A percentile compares a stretch with the other conserved stretches of the same genome.
phyloP scores from a whole-genome alignment of 495 filamentous ascomycete species.

The Annulohypoxylon stygium region DNA sequence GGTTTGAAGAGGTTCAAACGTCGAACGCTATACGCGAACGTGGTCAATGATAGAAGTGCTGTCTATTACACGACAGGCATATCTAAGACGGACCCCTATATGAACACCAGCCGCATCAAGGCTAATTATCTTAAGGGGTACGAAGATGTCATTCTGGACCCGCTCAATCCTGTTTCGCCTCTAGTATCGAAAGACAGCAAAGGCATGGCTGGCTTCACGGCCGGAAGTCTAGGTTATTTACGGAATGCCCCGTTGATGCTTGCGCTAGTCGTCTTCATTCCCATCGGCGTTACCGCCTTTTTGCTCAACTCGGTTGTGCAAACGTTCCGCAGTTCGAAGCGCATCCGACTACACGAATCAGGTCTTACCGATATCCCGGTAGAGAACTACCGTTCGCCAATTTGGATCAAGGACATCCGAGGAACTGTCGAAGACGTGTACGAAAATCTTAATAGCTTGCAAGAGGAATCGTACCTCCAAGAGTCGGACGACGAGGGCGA shows the following conservation, averaged over 20 bases:
- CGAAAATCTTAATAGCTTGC: slow-evolving; percentile 74
- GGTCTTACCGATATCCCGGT: slow-evolving; percentile 73
- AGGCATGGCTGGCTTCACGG: slow-evolving; percentile 43
- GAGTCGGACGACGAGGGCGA: slow-evolving; percentile 52
- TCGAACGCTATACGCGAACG: slow-evolving; percentile 83
- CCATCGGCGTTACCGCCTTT: slow-evolving; percentile 76
- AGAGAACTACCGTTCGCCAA: slow-evolving; percentile 78
- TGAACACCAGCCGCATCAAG: slow-evolving; percentile 71
- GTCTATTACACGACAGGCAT: slow-evolving; percentile 86
- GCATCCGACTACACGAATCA: slow-evolving; percentile 80
- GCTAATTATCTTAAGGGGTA: slow-evolving; percentile 82
- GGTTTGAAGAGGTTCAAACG: slow-evolving; percentile 80
- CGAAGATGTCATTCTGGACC: slow-evolving; percentile 80
- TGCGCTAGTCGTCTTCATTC: slow-evolving; percentile 73
- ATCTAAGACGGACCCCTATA: slow-evolving; percentile 79
- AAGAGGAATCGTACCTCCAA: slow-evolving; percentile 73
- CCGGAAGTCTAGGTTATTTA: slow-evolving; percentile 43
- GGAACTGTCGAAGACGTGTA: slow-evolving; percentile 79
- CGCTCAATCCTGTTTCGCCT: slow-evolving; percentile 69
- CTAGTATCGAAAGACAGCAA: slow-evolving; percentile 50
- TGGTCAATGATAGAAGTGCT: slow-evolving; percentile 84
- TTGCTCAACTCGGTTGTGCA: slow-evolving; percentile 81
- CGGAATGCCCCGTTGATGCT: slow-evolving; percentile 69
- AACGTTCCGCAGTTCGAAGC: slow-evolving; percentile 74
- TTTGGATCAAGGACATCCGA: slow-evolving; percentile 79